phyloP scores from a whole-genome alignment of 2,329 filamentous ascomycete species.

The Thyridium curvatum region DNA sequence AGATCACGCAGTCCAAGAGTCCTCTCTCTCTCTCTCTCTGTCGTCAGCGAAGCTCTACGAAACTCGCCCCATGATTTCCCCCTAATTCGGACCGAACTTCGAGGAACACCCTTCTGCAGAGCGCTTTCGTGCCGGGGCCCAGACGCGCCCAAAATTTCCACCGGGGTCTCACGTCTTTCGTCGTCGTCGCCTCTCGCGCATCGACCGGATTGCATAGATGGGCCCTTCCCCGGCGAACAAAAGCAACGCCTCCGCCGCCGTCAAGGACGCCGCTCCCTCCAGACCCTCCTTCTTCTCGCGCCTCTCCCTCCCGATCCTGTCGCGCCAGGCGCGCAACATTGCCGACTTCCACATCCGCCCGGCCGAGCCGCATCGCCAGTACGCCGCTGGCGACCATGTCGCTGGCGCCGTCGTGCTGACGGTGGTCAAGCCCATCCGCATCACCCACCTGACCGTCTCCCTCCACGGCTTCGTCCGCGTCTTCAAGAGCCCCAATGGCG shows the following conservation, averaged over 20 bases:
- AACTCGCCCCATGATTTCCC: too few relatives aligned
- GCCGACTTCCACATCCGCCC: slow-evolving; percentile 74
- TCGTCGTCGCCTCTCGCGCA: slow-evolving; percentile 2
- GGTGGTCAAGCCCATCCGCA: slow-evolving; percentile 65
- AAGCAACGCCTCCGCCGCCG: slow-evolving; percentile 28
- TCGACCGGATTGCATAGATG: slow-evolving; percentile 31
- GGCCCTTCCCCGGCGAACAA: slow-evolving; percentile 32
- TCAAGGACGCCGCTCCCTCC: slow-evolving; percentile 28
- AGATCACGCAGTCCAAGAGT: too few relatives aligned
- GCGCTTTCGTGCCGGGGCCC: slow-evolving; percentile 1
- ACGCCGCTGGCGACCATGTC: slow-evolving; percentile 68
- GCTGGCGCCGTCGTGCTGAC: slow-evolving; percentile 67
- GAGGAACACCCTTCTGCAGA: too few relatives aligned
- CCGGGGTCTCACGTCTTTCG: neutral
- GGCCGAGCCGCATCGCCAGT: slow-evolving; percentile 71
- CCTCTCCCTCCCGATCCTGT: slow-evolving; percentile 43
- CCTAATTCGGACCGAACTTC: too few relatives aligned
- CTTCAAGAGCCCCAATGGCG: slow-evolving; percentile 60
- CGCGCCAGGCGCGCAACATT: slow-evolving; percentile 53
- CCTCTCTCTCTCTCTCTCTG: too few relatives aligned
- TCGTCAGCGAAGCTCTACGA: too few relatives aligned
- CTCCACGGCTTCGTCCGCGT: slow-evolving; percentile 76
- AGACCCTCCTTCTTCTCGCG: slow-evolving; percentile 45
- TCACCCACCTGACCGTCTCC: slow-evolving; percentile 74
- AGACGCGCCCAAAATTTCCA: slow-evolving; percentile 5